Conservation (phyloP, 805 yeast species). For the Metschnikowia lochheadii region DNA sequence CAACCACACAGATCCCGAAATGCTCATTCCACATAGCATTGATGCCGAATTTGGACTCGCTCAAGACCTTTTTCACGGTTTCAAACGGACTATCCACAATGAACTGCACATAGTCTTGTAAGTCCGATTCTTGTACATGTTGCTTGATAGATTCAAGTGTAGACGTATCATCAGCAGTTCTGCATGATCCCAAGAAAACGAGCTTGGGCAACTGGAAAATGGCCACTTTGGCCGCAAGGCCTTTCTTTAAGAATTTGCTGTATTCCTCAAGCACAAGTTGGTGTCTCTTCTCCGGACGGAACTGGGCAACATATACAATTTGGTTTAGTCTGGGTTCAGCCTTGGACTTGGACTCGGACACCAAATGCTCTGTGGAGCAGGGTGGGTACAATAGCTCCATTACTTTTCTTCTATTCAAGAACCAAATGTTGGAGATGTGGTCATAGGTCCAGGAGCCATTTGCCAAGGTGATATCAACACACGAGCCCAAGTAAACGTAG, state of each 20-base stretch:
- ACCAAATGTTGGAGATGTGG: constrained; percentile 70
- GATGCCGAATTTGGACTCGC: constrained; percentile 65
- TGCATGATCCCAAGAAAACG: constrained; percentile 78
- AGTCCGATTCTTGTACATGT: constrained; percentile 30
- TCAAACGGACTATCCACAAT: constrained; percentile 71
- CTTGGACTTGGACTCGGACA: constrained; percentile 5
- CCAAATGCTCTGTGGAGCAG: constrained; percentile 61
- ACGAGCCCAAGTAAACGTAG: constrained; percentile 65
- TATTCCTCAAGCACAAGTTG: constrained; percentile 62
- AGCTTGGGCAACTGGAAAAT: constrained; percentile 46
- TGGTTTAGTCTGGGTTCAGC: constrained; percentile 29
- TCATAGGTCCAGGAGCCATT: constrained; percentile 91
- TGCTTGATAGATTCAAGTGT: constrained; percentile 49
- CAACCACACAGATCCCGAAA: constrained; percentile 96
- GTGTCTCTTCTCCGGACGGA: constrained; percentile 93
- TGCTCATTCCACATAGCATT: constrained; percentile 99
- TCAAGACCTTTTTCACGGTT: constrained; percentile 51
- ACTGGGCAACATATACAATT: constrained; percentile 77
- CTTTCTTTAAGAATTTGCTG: constrained; percentile 43
- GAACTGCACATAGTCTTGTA: constrained; percentile 45
- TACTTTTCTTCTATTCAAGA: constrained; percentile 29
- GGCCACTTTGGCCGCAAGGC: constrained; percentile 17
- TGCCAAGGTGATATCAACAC: constrained; percentile 60
- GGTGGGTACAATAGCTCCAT: constrained; percentile 77
- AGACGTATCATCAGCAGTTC: constrained; percentile 61